Conservation (phyloP, 2,329 filamentous ascomycete species). For the Boeremia lycopersici region DNA sequence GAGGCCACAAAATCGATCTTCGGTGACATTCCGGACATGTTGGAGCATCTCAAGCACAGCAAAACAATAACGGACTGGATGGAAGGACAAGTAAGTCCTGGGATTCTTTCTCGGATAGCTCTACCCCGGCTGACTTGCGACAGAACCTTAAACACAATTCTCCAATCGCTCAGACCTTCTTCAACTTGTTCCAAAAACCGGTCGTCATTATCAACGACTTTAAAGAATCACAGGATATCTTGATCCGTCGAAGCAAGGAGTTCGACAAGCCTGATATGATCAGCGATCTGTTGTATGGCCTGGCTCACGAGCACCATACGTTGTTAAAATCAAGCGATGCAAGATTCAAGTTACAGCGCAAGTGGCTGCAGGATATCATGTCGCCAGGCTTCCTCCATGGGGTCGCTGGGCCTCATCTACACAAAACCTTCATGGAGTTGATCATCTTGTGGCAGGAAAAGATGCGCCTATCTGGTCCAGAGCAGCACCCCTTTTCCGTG, state of each 20-base stretch:
- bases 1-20: slow-evolving; percentile 45
- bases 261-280: slow-evolving; percentile 51
- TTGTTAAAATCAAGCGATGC: slow-evolving; percentile 34
- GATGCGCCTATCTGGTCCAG: not conserved
- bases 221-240: slow-evolving; percentile 47
- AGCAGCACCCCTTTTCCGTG: slow-evolving; percentile 33
- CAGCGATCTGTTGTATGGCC: slow-evolving; percentile 41
- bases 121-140: not conserved
- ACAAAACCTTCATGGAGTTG: slow-evolving; percentile 38
- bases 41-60: slow-evolving; percentile 40
- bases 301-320: slow-evolving; percentile 45
- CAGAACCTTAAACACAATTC: slow-evolving; percentile 12
- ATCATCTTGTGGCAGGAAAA: slow-evolving; percentile 48
- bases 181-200: slow-evolving; percentile 52
- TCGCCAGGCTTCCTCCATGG: slow-evolving; percentile 43
- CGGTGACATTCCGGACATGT: slow-evolving; percentile 50
- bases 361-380: slow-evolving; percentile 50
- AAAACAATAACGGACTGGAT: slow-evolving; percentile 14
- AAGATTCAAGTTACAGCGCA: slow-evolving; percentile 42
- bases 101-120: too few species aligned
- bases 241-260: slow-evolving; percentile 54
- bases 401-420: slow-evolving; percentile 45
- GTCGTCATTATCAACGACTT: slow-evolving; percentile 54
- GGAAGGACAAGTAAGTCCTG: not conserved
- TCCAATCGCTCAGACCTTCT: slow-evolving; percentile 53